phyloP scores from a whole-genome alignment of 768 basidiomycete species.

The Ramaria sp. region DNA sequence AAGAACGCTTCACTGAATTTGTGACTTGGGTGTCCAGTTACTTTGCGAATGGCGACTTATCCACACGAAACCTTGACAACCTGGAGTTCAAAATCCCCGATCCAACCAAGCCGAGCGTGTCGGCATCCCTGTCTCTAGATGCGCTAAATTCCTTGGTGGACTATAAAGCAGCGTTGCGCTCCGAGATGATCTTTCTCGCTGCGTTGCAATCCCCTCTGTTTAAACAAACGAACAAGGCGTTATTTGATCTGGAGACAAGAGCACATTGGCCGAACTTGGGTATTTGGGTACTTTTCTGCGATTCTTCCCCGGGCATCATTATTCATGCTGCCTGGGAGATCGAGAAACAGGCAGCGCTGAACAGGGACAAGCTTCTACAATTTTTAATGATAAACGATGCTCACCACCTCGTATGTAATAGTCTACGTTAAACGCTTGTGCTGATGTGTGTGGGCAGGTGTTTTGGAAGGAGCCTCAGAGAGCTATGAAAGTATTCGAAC shows the following conservation, averaged over 20 bases:
- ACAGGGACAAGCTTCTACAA: neutral
- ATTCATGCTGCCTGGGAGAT: constrained; percentile 2
- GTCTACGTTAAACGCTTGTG: neutral
- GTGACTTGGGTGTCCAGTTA: too few relatives aligned
- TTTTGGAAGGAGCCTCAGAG: constrained; percentile 1
- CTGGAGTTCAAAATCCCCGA: constrained; percentile 18
- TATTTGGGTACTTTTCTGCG: too few relatives aligned
- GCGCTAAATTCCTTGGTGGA: too few relatives aligned
- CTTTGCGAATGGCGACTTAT: too few relatives aligned
- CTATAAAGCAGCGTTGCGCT: neutral
- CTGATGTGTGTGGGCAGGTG: neutral
- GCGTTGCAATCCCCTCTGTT: neutral
- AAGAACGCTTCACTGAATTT: too few relatives aligned
- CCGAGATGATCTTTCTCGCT: neutral
- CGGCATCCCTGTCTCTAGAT: neutral
- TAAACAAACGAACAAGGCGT: neutral
- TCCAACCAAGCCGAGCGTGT: neutral
- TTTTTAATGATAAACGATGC: neutral
- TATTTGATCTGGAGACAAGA: neutral
- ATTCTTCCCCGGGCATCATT: neutral
- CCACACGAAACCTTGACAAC: constrained; percentile 15
- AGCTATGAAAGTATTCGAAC: neutral
- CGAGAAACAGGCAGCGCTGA: neutral
- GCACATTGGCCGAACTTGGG: neutral
- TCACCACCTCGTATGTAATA: neutral